phyloP scores from a whole-genome alignment of 2,329 filamentous ascomycete species.

The Macrophomina tecta region DNA sequence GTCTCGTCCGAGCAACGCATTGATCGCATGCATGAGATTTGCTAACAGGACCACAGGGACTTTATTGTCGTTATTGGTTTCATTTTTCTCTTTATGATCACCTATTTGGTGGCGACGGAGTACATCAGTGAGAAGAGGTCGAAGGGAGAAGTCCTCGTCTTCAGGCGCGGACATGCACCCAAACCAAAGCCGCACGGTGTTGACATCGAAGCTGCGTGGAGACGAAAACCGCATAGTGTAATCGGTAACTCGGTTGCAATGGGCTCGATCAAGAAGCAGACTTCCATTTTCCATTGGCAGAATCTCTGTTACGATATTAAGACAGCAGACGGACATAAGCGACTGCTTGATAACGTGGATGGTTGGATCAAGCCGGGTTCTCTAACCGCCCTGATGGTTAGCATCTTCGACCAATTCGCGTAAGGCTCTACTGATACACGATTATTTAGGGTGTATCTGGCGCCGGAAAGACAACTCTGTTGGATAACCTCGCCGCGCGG shows the following conservation, averaged over 20 bases:
- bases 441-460: conserved; percentile 83
- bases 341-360: conserved; percentile 83
- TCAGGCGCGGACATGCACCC: conserved; percentile 50
- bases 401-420: not conserved
- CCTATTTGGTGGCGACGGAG: conserved; percentile 54
- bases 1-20: not conserved
- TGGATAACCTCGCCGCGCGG: conserved; percentile 85
- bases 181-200: conserved; percentile 47
- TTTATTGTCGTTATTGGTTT: conserved; percentile 55
- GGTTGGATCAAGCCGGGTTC: conserved; percentile 95
- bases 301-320: conserved; percentile 80
- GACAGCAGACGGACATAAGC: conserved; percentile 77
- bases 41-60: conserved; percentile 37
- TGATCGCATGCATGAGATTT: not conserved
- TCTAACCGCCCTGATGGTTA: conserved; percentile 76
- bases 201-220: conserved; percentile 48
- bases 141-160: conserved; percentile 59
- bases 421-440: conserved; percentile 55
- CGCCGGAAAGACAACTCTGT: conserved; percentile 90
- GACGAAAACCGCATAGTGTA: conserved; percentile 33
- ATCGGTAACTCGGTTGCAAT: conserved; percentile 32
- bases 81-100: conserved; percentile 49
- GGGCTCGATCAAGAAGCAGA: conserved; percentile 65
- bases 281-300: conserved; percentile 84
- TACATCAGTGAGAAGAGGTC: conserved; percentile 57